Evolutionary conservation across 305 asterid genomes (phyloP).

Genomic region (Plantago rigida): DNA sequence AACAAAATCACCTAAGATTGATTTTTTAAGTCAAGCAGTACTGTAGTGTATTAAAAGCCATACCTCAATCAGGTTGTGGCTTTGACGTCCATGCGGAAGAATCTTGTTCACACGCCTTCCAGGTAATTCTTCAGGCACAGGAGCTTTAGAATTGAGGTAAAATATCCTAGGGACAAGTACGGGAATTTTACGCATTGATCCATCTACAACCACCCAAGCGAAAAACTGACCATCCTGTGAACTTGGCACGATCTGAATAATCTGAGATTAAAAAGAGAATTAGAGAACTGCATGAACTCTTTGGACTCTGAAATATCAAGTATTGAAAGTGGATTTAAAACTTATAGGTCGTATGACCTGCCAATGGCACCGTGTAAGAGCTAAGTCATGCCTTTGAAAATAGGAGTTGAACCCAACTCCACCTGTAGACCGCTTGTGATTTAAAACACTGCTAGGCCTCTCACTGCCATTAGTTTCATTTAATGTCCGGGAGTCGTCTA

Average conservation of each 20-base stretch:
- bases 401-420: constrained; percentile 63
- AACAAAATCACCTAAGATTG: constrained; percentile 18
- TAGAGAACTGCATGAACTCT: background rate
- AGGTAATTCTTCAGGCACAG: constrained; percentile 89
- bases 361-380: constrained; percentile 81
- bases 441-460: constrained; percentile 32
- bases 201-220: constrained; percentile 90
- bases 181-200: constrained; percentile 75
- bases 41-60: constrained; percentile 20
- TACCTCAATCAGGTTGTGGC: constrained; percentile 88
- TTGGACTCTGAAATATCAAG: background rate
- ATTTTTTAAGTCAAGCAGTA: constrained; percentile 20
- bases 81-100: constrained; percentile 90
- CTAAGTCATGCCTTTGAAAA: constrained; percentile 72
- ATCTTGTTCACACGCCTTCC: constrained; percentile 86
- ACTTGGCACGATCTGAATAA: constrained; percentile 76
- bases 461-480: constrained; percentile 39
- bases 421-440: constrained; percentile 43
- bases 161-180: constrained; percentile 67
- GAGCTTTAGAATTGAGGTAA: constrained; percentile 93
- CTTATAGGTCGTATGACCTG: constrained; percentile 55
- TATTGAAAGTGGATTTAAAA: constrained; percentile 18
- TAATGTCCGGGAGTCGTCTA: constrained; percentile 37
- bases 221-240: constrained; percentile 65
- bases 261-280: constrained; percentile 39